These are phyloP conservation scores for Didymella keratinophila DNA, from an alignment of 2,329 filamentous ascomycete species.

Conservation along the genomic window DNA sequence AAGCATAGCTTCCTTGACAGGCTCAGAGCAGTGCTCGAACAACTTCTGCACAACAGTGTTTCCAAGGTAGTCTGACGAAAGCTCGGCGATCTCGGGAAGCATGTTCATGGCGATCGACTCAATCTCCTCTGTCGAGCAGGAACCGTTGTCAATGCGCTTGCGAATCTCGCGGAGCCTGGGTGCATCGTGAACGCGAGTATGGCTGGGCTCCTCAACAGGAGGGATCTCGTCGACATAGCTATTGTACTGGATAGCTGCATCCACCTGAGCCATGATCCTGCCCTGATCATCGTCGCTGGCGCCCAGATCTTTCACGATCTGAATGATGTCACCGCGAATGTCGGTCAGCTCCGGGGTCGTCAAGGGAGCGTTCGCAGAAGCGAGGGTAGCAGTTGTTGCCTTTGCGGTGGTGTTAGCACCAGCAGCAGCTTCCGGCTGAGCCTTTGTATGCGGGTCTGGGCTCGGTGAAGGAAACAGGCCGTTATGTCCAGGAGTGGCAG, in stretches of 20 bases:
- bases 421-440: slow-evolving; percentile 52
- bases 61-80: slow-evolving; percentile 94
- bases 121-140: slow-evolving; percentile 83
- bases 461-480: slow-evolving; percentile 90
- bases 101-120: slow-evolving; percentile 92
- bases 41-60: slow-evolving; percentile 99
- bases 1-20: slow-evolving; percentile 90
- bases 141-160: slow-evolving; percentile 96
- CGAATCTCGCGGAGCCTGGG: slow-evolving; percentile 94
- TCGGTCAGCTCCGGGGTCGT: slow-evolving; percentile 77
- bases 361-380: slow-evolving; percentile 62
- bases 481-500: slow-evolving; percentile 86
- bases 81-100: slow-evolving; percentile 94
- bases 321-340: slow-evolving; percentile 81
- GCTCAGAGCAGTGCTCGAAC: slow-evolving; percentile 94
- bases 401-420: slow-evolving; percentile 47
- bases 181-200: slow-evolving; percentile 89
- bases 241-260: slow-evolving; percentile 77
- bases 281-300: slow-evolving; percentile 79
- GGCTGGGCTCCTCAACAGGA: slow-evolving; percentile 84
- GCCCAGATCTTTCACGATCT: slow-evolving; percentile 88
- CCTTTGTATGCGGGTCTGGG: slow-evolving; percentile 78
- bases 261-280: slow-evolving; percentile 76
- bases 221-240: slow-evolving; percentile 83
- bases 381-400: slow-evolving; percentile 50